Evolutionary conservation across 768 basidiomycete genomes (phyloP), one percentile per base, ranked within the genome.

Genomic region (Trametes cingulata): DNA sequence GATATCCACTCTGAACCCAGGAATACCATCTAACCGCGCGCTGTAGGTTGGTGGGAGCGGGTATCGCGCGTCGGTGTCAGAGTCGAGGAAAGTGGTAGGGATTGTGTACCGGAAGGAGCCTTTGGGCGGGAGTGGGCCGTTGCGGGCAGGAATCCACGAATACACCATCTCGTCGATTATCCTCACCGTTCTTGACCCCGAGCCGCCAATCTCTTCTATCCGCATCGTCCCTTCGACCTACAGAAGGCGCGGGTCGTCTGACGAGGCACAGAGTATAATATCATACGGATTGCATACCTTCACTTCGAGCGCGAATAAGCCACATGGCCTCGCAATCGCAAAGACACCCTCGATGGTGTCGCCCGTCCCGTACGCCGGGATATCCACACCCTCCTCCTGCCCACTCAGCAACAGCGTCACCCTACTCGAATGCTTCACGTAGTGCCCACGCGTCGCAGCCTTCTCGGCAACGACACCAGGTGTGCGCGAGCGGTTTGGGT

Each of bases 211-310:
- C 45, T 73, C 73, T 41, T 70, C 61, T 19, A 72, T 57, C 51
- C 65, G 64, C 24, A 74, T 62, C 17, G 22, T 41, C 0, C 73
- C 73, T 22, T 69, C 68, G 51, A 73, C 51, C 73, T 74, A 41
- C 13, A 14, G 12, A 20, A 17, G 52, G 29, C 24, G 29, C 13
- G 15, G 15, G 19, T n/a, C 20, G 14, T 27, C 6, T 29, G 5
- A 15, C 22, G n/a, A n/a, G n/a, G n/a, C n/a, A n/a, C n/a, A n/a
- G n/a, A n/a, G n/a, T n/a, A n/a, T n/a, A n/a, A n/a, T n/a, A n/a
- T n/a, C n/a, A n/a, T n/a, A n/a, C n/a, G n/a, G n/a, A n/a, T n/a
- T n/a, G 29, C 40, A 2, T 45, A 69, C 70, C 61, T 58, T 63
- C 17, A 67, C 59, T 13, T 67, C 61, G 2, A 69, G 52, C 6